A percentile compares a stretch with the other conserved stretches of the same genome.
Conservation (phyloP, 176 grass and related monocot species). For the Calamus simplicifolius region DNA sequence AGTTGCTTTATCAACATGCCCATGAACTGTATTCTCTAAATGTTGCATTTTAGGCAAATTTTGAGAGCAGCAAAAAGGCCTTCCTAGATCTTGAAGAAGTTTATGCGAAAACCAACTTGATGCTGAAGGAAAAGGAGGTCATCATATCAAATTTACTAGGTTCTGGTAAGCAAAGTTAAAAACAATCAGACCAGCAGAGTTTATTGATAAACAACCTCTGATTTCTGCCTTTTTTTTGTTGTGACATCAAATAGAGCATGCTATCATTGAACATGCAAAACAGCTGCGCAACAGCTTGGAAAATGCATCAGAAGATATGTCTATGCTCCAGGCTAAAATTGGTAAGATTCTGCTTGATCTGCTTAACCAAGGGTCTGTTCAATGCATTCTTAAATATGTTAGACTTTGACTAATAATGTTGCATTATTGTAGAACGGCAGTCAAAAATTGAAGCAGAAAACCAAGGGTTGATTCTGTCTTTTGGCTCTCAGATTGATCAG, state of each 20-base stretch:
- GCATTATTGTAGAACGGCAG: constrained; percentile 46
- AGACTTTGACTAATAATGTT: too few relatives aligned
- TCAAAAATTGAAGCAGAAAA: constrained; percentile 52
- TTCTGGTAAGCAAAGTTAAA: constrained; percentile 29
- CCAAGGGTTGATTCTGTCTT: constrained; percentile 44
- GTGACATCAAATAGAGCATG: constrained; percentile 32
- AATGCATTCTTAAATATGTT: too few relatives aligned
- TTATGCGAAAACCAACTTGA: constrained; percentile 26
- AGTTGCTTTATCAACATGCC: not conserved
- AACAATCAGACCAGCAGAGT: not conserved
- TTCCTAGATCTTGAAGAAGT: constrained; percentile 51
- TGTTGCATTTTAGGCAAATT: constrained; percentile 27
- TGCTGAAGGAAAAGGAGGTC: constrained; percentile 62
- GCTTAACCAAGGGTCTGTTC: not conserved
- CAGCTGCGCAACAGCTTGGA: constrained; percentile 36
- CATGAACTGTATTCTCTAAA: too few relatives aligned
- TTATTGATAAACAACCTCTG: constrained; percentile 3
- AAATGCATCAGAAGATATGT: constrained; percentile 49
- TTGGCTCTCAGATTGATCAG: constrained; percentile 44
- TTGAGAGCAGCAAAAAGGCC: constrained; percentile 42
- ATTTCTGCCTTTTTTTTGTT: constrained; percentile 10
- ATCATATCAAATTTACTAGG: constrained; percentile 67
- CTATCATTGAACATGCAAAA: constrained; percentile 57
- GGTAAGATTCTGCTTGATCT: constrained; percentile 29
- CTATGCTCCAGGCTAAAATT: constrained; percentile 45